Evolutionary conservation across 495 filamentous ascomycete genomes (phyloP).

Genomic region (Cercophora scortea): DNA sequence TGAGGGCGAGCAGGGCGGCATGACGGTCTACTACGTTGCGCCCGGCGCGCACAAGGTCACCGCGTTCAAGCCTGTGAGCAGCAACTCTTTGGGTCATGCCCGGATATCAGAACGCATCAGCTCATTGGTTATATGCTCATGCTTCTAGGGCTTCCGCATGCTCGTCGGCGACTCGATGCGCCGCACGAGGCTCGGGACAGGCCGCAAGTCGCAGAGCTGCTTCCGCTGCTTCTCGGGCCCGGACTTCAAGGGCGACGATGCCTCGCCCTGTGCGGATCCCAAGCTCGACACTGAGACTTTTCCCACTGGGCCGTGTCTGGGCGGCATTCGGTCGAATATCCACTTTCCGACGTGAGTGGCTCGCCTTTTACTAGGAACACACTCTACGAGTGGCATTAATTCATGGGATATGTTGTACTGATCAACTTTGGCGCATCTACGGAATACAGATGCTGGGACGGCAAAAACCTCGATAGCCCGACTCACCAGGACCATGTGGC

Average conservation of each 20-base stretch:
- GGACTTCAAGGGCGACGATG: constrained; percentile 28
- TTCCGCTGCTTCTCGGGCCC: constrained; percentile 34
- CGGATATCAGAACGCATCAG: neutral
- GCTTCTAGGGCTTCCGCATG: constrained; percentile 58
- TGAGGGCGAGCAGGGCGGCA: constrained; percentile 16
- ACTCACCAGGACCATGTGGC: constrained; percentile 34
- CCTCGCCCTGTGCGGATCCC: constrained; percentile 7
- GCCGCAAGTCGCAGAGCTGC: constrained; percentile 27
- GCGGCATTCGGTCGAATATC: constrained; percentile 28
- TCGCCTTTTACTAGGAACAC: too few species aligned
- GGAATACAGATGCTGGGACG: constrained; percentile 18
- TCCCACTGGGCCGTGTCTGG: constrained; percentile 20
- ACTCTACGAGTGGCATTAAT: too few species aligned
- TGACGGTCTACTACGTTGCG: constrained; percentile 32
- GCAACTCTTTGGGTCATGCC: neutral
- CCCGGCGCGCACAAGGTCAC: constrained; percentile 22
- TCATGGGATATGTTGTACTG: too few species aligned
- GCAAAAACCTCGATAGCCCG: constrained; percentile 22
- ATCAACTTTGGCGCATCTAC: too few species aligned
- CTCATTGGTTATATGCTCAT: neutral
- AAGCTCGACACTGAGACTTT: constrained; percentile 15
- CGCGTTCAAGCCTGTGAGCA: constrained; percentile 30
- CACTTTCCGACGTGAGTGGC: constrained; percentile 11
- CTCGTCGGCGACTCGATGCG: constrained; percentile 51
- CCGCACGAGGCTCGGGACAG: constrained; percentile 24